Evolutionary conservation across 2,329 filamentous ascomycete species (phyloP).

Genomic region (Thelonectria olida): DNA sequence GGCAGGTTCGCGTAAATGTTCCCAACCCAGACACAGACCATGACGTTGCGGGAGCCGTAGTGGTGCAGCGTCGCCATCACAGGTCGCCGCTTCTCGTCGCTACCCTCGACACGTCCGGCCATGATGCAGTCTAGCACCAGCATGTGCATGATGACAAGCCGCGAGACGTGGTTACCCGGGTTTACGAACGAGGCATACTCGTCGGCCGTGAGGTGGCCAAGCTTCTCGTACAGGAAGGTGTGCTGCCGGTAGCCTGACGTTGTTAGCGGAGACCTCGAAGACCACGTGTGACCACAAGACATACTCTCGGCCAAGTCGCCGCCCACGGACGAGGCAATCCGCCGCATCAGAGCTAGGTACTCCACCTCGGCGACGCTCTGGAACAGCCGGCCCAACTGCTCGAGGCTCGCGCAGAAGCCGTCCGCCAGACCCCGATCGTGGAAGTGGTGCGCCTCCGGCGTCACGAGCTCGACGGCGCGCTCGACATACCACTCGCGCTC

Average conservation of each 20-base stretch:
- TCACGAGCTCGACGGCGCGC: slow-evolving; percentile 34
- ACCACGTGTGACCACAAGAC: slow-evolving; percentile 3
- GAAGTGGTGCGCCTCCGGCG: slow-evolving; percentile 6
- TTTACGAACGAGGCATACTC: slow-evolving; percentile 46
- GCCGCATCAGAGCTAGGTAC: slow-evolving; percentile 44
- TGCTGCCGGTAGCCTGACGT: slow-evolving; percentile 37
- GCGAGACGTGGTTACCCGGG: slow-evolving; percentile 42
- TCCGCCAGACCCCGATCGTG: slow-evolving; percentile 33
- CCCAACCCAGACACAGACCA: slow-evolving; percentile 50
- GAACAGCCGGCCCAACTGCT: slow-evolving; percentile 42
- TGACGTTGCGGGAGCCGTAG: slow-evolving; percentile 33
- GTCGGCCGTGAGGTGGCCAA: slow-evolving; percentile 39
- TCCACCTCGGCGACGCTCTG: slow-evolving; percentile 42
- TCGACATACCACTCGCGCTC: slow-evolving; percentile 41
- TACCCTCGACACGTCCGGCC: slow-evolving; percentile 32
- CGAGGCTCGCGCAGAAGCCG: slow-evolving; percentile 42
- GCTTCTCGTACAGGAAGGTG: slow-evolving; percentile 40
- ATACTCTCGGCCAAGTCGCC: slow-evolving; percentile 42
- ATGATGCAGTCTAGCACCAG: slow-evolving; percentile 45
- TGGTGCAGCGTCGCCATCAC: neutral
- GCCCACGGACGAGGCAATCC: slow-evolving; percentile 36
- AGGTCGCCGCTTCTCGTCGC: slow-evolving; percentile 10
- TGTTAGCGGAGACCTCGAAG: slow-evolving; percentile 10
- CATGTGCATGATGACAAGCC: slow-evolving; percentile 50
- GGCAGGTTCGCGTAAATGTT: slow-evolving; percentile 45